Evolutionary conservation across 176 grass and related monocot species (phyloP).

Genomic region (Avena eriantha): DNA sequence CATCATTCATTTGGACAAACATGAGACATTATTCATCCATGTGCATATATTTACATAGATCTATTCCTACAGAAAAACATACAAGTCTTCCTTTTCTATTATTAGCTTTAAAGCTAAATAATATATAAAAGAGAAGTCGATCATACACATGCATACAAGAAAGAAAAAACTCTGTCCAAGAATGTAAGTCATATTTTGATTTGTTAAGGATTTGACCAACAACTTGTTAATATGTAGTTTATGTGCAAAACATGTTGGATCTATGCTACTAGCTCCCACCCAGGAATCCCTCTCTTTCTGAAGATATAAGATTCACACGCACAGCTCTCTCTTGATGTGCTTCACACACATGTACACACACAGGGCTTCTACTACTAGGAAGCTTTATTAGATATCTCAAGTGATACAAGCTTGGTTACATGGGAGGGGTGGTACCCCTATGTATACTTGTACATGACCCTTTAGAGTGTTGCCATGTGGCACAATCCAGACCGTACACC

Average conservation of each 20-base stretch:
- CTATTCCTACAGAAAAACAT: not conserved
- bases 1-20: conserved; percentile 25
- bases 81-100: not conserved
- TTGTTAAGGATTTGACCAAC: not conserved
- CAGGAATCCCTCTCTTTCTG: too few relatives aligned
- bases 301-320: too few relatives aligned
- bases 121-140: not conserved
- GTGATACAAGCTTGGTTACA: too few relatives aligned
- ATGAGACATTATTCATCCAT: conserved; percentile 3
- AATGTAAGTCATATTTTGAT: conserved; percentile 7
- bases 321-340: too few relatives aligned
- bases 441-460: too few relatives aligned
- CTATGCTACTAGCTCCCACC: too few relatives aligned
- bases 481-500: too few relatives aligned
- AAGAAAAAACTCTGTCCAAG: not conserved
- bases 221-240: conserved; percentile 14
- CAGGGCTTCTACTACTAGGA: too few relatives aligned
- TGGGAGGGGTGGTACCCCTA: too few relatives aligned
- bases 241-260: not conserved
- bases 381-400: too few relatives aligned
- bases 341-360: too few relatives aligned
- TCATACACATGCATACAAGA: not conserved
- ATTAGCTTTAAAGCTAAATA: conserved; percentile 15
- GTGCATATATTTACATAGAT: not conserved
- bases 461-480: too few relatives aligned